These are phyloP conservation scores for Colletotrichum agaves DNA, from an alignment of 2,329 filamentous ascomycete species.

Conservation along the genomic window DNA sequence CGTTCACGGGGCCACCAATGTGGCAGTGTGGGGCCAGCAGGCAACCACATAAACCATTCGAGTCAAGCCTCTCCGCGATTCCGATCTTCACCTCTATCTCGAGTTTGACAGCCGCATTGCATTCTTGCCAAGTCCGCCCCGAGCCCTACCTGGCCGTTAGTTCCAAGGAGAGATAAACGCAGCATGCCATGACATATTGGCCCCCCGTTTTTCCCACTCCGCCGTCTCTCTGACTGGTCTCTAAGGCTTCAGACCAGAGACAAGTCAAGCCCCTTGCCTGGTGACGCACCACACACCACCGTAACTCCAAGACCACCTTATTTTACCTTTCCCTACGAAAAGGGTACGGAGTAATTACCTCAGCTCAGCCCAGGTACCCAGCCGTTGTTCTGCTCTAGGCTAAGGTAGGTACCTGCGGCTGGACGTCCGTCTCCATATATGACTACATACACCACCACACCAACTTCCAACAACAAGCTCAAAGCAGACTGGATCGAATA, in stretches of 20 bases:
- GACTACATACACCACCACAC: conserved; percentile 24
- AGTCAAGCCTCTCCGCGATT: conserved; percentile 38
- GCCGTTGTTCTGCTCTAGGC: background rate
- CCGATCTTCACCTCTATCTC: conserved; percentile 37
- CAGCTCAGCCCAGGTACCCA: background rate
- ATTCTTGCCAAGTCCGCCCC: conserved; percentile 34
- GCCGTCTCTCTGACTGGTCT: conserved; percentile 19
- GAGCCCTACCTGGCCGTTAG: conserved; percentile 10
- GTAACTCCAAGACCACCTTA: background rate
- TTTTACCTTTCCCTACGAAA: background rate
- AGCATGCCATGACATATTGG: conserved; percentile 23
- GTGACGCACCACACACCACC: conserved; percentile 2
- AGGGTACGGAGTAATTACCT: background rate
- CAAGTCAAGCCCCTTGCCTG: conserved; percentile 20
- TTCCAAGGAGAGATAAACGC: conserved; percentile 22
- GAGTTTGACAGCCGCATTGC: conserved; percentile 28
- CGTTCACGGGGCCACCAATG: conserved; percentile 36
- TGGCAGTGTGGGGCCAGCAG: conserved; percentile 37
- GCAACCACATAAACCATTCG: conserved; percentile 33
- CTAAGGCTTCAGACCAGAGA: background rate
- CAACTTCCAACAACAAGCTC: conserved; percentile 10
- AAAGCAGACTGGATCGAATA: conserved; percentile 11
- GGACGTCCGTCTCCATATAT: background rate
- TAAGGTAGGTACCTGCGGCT: conserved; percentile 7
- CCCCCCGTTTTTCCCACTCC: conserved; percentile 22